These are phyloP conservation scores for Schizosaccharomyces versatilis DNA, from an alignment of 1,139 yeast species.

Conservation along the genomic window DNA sequence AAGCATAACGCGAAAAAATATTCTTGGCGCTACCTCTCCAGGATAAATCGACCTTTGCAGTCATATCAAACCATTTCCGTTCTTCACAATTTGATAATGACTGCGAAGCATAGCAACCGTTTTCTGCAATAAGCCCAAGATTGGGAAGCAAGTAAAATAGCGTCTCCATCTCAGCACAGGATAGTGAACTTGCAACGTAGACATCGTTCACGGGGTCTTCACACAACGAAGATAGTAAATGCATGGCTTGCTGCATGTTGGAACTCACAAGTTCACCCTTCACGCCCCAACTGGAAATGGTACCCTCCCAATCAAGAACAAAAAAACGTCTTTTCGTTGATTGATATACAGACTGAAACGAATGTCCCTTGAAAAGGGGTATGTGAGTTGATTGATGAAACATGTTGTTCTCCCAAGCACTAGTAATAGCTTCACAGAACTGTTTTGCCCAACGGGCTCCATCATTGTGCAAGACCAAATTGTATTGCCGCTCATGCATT, in stretches of 20 bases:
- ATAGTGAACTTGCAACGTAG: constrained; percentile 28
- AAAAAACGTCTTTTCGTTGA: constrained; percentile 17
- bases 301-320: constrained; percentile 15
- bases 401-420: constrained; percentile 29
- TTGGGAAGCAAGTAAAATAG: constrained; percentile 44
- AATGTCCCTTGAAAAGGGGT: constrained; percentile 15
- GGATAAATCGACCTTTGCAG: constrained; percentile 28
- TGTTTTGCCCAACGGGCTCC: constrained; percentile 52
- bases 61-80: constrained; percentile 42
- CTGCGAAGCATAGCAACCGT: constrained; percentile 40
- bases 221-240: constrained; percentile 26
- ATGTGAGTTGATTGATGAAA: constrained; percentile 21
- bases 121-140: constrained; percentile 71
- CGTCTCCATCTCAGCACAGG: constrained; percentile 24
- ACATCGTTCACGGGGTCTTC: constrained; percentile 39
- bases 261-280: constrained; percentile 13
- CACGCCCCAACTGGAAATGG: constrained; percentile 12
- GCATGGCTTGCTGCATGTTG: constrained; percentile 19
- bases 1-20: constrained; percentile 46
- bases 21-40: constrained; percentile 47
- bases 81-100: constrained; percentile 19
- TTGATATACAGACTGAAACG: constrained; percentile 15
- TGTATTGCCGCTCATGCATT: constrained; percentile 42
- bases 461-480: constrained; percentile 42
- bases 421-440: constrained; percentile 34